Evolutionary conservation across 495 filamentous ascomycete genomes (phyloP).

Genomic region (Penicillium psychrofluorescens): DNA sequence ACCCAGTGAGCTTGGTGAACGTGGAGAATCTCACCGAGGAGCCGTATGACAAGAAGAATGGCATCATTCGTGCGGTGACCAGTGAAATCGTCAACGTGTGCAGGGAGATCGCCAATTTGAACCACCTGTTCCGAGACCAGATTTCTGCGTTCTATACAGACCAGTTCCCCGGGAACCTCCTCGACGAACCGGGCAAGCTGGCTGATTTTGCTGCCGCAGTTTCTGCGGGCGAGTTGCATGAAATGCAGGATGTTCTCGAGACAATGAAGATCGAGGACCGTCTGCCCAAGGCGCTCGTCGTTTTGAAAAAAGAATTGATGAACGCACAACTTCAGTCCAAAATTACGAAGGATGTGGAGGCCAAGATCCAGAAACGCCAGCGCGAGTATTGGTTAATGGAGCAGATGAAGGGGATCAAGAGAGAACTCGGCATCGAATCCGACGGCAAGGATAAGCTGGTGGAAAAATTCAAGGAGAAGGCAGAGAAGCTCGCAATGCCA

Average conservation of each 20-base stretch:
- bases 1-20: slow-evolving; percentile 85
- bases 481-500: slow-evolving; percentile 90
- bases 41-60: slow-evolving; percentile 79
- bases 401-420: slow-evolving; percentile 97
- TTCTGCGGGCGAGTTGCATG: slow-evolving; percentile 77
- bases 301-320: slow-evolving; percentile 96
- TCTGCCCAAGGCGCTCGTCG: slow-evolving; percentile 79
- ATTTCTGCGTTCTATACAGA: slow-evolving; percentile 95
- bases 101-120: slow-evolving; percentile 90
- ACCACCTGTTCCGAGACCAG: slow-evolving; percentile 94
- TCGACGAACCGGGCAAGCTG: slow-evolving; percentile 86
- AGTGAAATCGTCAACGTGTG: slow-evolving; percentile 98
- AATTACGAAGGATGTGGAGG: slow-evolving; percentile 97
- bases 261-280: slow-evolving; percentile 83
- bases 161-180: slow-evolving; percentile 88
- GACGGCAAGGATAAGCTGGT: slow-evolving; percentile 98
- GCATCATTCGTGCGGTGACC: slow-evolving; percentile 79
- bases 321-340: slow-evolving; percentile 95
- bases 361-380: slow-evolving; percentile 95
- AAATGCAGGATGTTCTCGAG: slow-evolving; percentile 91
- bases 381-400: slow-evolving; percentile 99
- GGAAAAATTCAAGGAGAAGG: slow-evolving; percentile 95
- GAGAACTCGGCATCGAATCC: slow-evolving; percentile 91
- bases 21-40: slow-evolving; percentile 89
- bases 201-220: slow-evolving; percentile 97